These are phyloP conservation scores for Neopestalotiopsis clavispora DNA, from an alignment of 2,329 filamentous ascomycete species.

Conservation along the genomic window DNA sequence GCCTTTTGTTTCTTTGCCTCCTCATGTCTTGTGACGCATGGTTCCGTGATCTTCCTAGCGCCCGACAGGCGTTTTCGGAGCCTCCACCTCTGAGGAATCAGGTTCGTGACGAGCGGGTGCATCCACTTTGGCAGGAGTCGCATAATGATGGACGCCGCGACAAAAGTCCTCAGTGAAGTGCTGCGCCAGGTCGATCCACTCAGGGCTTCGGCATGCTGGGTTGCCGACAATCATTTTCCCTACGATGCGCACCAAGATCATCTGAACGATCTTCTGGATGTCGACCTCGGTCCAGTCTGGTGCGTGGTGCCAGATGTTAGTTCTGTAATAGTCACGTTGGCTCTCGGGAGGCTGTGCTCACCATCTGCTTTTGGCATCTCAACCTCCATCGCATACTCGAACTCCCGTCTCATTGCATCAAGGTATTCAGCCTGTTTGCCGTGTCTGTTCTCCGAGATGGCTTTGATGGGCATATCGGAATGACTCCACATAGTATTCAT, in stretches of 20 bases:
- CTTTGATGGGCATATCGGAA: slow-evolving; percentile 9
- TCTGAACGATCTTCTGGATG: slow-evolving; percentile 11
- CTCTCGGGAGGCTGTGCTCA: background rate
- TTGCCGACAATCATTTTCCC: slow-evolving; percentile 16
- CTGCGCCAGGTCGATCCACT: slow-evolving; percentile 9
- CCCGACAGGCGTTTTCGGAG: slow-evolving; percentile 1
- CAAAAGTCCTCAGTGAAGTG: slow-evolving; percentile 16
- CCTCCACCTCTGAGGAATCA: slow-evolving; percentile 16
- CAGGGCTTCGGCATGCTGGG: slow-evolving; percentile 7
- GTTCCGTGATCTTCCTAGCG: background rate
- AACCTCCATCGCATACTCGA: slow-evolving; percentile 8
- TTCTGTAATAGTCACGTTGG: too few relatives aligned
- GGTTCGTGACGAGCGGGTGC: slow-evolving; percentile 10
- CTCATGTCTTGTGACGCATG: slow-evolving; percentile 1
- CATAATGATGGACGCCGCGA: slow-evolving; percentile 15
- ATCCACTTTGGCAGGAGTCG: slow-evolving; percentile 11
- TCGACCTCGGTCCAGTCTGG: slow-evolving; percentile 15
- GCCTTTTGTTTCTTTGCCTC: slow-evolving; percentile 4
- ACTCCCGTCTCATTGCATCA: slow-evolving; percentile 5
- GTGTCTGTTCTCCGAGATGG: slow-evolving; percentile 8
- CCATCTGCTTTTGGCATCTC: slow-evolving; percentile 13
- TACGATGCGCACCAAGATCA: slow-evolving; percentile 12
- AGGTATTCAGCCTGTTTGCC: slow-evolving; percentile 4
- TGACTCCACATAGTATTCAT: slow-evolving; percentile 17
- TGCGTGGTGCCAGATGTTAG: too few relatives aligned